A percentile compares a stretch with the other conserved stretches of the same genome.
Evolutionary conservation across 768 basidiomycete genomes (phyloP).

Genomic region (Phanerochaete carnosa): DNA sequence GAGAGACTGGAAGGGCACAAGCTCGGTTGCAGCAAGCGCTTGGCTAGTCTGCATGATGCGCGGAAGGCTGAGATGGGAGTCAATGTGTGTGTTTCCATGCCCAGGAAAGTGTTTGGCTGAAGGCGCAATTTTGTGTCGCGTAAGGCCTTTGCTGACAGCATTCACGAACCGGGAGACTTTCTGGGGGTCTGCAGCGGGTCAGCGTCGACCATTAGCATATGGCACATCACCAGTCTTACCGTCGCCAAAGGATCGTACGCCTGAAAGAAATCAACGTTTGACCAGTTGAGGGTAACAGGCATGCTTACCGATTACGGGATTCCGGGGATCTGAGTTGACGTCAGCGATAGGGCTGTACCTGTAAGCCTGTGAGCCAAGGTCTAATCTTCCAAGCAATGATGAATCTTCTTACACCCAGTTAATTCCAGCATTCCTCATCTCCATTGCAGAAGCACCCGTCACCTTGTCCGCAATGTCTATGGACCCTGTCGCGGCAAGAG

Average conservation of each 20-base stretch:
- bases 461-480: conserved; percentile 41
- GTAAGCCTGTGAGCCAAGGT: neutral
- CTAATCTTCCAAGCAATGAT: neutral
- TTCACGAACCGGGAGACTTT: conserved; percentile 46
- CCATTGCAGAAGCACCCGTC: conserved; percentile 49
- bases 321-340: conserved; percentile 64
- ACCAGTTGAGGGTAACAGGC: neutral
- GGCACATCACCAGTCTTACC: conserved; percentile 32
- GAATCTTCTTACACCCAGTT: conserved; percentile 54
- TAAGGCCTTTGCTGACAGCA: conserved; percentile 48
- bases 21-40: conserved; percentile 44
- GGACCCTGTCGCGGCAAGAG: conserved; percentile 53
- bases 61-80: conserved; percentile 68
- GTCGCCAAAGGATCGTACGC: conserved; percentile 69
- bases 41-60: conserved; percentile 47
- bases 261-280: conserved; percentile 27
- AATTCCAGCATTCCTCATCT: conserved; percentile 59
- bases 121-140: conserved; percentile 49
- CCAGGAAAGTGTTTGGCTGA: conserved; percentile 73
- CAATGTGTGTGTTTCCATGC: conserved; percentile 69
- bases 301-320: conserved; percentile 65
- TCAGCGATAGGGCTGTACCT: conserved; percentile 61
- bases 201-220: neutral
- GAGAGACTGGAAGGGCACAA: conserved; percentile 55
- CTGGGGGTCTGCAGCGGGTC: conserved; percentile 42